These are phyloP conservation scores for Ogataea ramenticola DNA, from an alignment of 805 yeast species.

Conservation along the genomic window DNA sequence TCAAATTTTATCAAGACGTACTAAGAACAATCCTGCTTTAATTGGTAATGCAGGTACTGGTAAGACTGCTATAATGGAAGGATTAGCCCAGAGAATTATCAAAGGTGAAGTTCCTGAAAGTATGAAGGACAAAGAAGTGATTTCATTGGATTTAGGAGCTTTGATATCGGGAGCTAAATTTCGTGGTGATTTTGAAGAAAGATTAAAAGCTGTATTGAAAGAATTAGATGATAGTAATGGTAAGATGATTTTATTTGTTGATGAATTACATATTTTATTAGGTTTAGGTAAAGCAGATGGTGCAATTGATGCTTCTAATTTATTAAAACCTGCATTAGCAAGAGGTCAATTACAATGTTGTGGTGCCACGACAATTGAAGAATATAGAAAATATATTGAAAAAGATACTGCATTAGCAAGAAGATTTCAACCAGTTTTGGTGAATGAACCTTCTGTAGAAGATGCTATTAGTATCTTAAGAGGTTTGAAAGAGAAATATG, in stretches of 20 bases:
- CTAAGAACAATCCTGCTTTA: constrained; percentile 91
- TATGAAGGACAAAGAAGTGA: constrained; percentile 77
- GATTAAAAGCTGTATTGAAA: constrained; percentile 70
- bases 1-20: constrained; percentile 85
- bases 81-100: constrained; percentile 87
- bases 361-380: constrained; percentile 95
- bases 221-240: constrained; percentile 80
- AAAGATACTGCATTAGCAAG: constrained; percentile 95
- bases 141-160: constrained; percentile 82
- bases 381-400: constrained; percentile 86
- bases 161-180: constrained; percentile 92
- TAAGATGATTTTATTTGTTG: constrained; percentile 73
- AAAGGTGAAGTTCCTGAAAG: constrained; percentile 93
- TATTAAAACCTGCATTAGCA: constrained; percentile 89
- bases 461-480: constrained; percentile 89
- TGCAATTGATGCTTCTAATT: constrained; percentile 89
- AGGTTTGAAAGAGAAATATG: constrained; percentile 90
- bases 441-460: constrained; percentile 83
- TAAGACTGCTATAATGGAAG: constrained; percentile 95
- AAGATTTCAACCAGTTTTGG: constrained; percentile 82
- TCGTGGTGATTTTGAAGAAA: constrained; percentile 93
- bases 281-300: constrained; percentile 95
- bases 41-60: constrained; percentile 98
- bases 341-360: constrained; percentile 89
- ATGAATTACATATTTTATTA: constrained; percentile 82